Conservation (phyloP, 441 rosid species). For the Jatropha podagrica region DNA sequence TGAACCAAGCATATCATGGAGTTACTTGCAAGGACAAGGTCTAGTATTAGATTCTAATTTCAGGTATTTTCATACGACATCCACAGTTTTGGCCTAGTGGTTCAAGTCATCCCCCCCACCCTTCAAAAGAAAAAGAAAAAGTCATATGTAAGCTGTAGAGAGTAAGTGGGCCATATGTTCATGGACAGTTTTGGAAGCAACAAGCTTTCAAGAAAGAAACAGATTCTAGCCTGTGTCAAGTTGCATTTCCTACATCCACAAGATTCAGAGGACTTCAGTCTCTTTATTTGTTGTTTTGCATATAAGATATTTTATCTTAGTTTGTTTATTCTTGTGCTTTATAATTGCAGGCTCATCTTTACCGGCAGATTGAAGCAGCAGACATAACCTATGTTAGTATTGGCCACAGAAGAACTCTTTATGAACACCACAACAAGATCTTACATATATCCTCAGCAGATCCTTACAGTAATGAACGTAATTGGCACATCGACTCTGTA, state of each 20-base stretch:
- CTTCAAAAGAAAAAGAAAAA: no score
- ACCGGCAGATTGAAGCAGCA: conserved; percentile 64
- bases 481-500: conserved; percentile 58
- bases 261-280: background rate
- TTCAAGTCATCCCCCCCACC: no score
- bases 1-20: background rate
- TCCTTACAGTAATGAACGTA: conserved; percentile 34
- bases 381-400: conserved; percentile 69
- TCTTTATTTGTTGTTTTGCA: background rate
- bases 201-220: background rate
- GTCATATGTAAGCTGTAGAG: background rate
- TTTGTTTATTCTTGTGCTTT: background rate
- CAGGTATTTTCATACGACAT: background rate
- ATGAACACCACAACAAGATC: conserved; percentile 43
- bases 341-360: conserved; percentile 56
- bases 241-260: background rate
- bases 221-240: background rate
- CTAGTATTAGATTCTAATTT: background rate
- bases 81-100: background rate
- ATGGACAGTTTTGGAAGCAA: background rate
- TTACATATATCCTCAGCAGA: conserved; percentile 57
- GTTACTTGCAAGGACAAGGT: background rate
- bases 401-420: conserved; percentile 62
- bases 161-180: background rate
- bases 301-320: background rate